Percentiles rank a stretch among this genome's conserved stretches.
Evolutionary conservation across 1,284 basidiomycete genomes (phyloP).

Genomic region (Ceratobasidium papillatum): DNA sequence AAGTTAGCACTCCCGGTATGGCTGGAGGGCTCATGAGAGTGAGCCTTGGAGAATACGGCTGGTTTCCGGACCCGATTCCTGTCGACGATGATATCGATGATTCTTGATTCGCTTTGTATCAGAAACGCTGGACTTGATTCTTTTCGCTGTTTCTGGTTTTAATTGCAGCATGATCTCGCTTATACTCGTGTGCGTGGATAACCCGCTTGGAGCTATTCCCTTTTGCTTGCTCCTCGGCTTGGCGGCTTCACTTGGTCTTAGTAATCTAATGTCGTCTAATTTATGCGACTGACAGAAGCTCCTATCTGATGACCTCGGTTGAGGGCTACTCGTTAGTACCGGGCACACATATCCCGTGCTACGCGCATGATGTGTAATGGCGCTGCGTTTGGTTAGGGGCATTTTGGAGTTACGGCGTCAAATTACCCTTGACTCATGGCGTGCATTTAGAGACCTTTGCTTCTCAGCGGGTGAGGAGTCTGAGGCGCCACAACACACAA

Average conservation of each 20-base stretch:
- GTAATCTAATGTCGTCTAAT: neutral
- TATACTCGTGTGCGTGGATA: neutral
- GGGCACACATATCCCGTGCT: neutral
- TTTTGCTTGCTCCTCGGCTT: constrained; percentile 15
- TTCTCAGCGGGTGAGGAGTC: neutral
- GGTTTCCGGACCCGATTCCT: constrained; percentile 62
- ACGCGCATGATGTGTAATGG: neutral
- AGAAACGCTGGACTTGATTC: neutral
- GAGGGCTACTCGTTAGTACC: neutral
- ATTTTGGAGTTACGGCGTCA: neutral
- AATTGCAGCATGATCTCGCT: constrained; percentile 2
- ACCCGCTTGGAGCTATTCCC: neutral
- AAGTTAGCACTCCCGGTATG: constrained; percentile 60
- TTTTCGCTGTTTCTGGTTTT: neutral
- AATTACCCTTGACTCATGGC: neutral
- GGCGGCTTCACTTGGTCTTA: neutral
- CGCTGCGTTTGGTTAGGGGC: neutral
- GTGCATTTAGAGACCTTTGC: neutral
- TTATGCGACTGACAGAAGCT: neutral
- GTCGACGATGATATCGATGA: constrained; percentile 49
- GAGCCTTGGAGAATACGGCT: constrained; percentile 62
- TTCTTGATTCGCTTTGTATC: neutral
- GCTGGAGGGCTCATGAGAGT: constrained; percentile 60
- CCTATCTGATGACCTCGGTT: neutral
- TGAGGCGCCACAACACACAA: constrained; percentile 5